Conservation (phyloP, 345 rosid species). For the Brassica nigra region DNA sequence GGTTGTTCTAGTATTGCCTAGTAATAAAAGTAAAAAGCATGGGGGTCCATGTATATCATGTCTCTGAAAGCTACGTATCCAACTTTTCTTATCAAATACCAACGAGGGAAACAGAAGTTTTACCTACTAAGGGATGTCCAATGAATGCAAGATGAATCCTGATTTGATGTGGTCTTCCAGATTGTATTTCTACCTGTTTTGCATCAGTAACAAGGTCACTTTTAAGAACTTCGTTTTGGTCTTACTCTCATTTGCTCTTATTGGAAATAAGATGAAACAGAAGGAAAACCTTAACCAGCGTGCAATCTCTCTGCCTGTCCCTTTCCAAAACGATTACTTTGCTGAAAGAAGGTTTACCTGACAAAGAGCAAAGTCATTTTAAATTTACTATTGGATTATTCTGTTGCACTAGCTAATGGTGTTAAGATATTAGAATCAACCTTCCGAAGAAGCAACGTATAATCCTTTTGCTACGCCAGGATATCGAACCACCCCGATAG, state of each 20-base stretch:
- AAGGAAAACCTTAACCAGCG: slow-evolving; percentile 64
- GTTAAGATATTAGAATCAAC: slow-evolving; percentile 39
- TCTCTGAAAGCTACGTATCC: not conserved
- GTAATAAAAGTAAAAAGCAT: not conserved
- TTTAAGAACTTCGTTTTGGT: slow-evolving; percentile 14
- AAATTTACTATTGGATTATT: not conserved
- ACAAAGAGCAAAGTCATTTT: slow-evolving; percentile 5
- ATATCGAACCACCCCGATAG: slow-evolving; percentile 69
- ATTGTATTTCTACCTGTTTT: slow-evolving; percentile 79
- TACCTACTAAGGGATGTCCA: slow-evolving; percentile 87
- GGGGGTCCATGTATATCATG: not conserved
- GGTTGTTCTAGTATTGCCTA: slow-evolving; percentile 7
- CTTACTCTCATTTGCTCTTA: not conserved
- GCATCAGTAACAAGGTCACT: slow-evolving; percentile 1
- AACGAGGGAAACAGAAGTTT: slow-evolving; percentile 16
- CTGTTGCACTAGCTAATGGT: slow-evolving; percentile 5
- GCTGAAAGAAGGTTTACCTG: slow-evolving; percentile 81
- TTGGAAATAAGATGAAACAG: slow-evolving; percentile 8
- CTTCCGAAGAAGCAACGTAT: slow-evolving; percentile 77
- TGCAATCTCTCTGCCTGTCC: slow-evolving; percentile 50
- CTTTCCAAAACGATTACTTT: slow-evolving; percentile 73
- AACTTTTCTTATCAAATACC: not conserved
- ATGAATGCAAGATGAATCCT: slow-evolving; percentile 86
- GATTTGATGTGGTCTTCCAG: slow-evolving; percentile 93
- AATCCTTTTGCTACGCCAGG: slow-evolving; percentile 89